These are phyloP conservation scores for Clarireedia paspali DNA, from an alignment of 2,329 filamentous ascomycete species.

Conservation along the genomic window DNA sequence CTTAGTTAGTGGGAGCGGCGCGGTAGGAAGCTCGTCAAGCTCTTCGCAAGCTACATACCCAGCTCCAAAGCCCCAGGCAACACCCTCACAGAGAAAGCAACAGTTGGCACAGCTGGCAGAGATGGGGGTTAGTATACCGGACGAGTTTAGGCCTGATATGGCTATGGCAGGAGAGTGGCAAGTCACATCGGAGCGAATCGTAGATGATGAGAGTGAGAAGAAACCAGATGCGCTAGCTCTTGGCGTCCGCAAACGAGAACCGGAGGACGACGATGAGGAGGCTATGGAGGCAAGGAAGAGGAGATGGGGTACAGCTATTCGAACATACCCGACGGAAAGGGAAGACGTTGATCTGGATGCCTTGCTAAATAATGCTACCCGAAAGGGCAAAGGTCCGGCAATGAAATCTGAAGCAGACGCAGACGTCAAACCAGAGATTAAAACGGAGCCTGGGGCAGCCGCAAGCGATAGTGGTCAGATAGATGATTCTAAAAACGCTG, in stretches of 20 bases:
- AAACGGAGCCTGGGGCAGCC: conserved; percentile 6
- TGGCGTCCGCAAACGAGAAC: conserved; percentile 54
- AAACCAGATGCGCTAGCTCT: conserved; percentile 37
- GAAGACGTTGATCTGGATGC: conserved; percentile 34
- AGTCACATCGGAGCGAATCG: conserved; percentile 38
- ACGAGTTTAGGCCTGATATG: conserved; percentile 70
- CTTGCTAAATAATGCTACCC: conserved; percentile 23
- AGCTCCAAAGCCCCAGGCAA: conserved; percentile 28
- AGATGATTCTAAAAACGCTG: background rate
- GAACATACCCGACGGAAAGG: conserved; percentile 28
- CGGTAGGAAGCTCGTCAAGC: conserved; percentile 18
- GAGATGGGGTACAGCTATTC: conserved; percentile 31
- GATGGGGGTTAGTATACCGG: conserved; percentile 78
- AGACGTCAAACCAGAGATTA: conserved; percentile 17
- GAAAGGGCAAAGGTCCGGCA: conserved; percentile 22
- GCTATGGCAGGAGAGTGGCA: conserved; percentile 89
- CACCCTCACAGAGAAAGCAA: conserved; percentile 63
- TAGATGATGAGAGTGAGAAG: conserved; percentile 36
- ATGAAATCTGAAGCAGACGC: conserved; percentile 18
- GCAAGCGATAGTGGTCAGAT: background rate
- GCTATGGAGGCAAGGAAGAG: conserved; percentile 52
- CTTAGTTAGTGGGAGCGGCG: conserved; percentile 46
- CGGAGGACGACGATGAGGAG: conserved; percentile 55
- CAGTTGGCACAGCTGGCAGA: conserved; percentile 84
- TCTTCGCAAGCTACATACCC: conserved; percentile 21